Evolutionary conservation across 2,329 filamentous ascomycete genomes (phyloP).

Genomic region (Colletotrichum chrysophilum): DNA sequence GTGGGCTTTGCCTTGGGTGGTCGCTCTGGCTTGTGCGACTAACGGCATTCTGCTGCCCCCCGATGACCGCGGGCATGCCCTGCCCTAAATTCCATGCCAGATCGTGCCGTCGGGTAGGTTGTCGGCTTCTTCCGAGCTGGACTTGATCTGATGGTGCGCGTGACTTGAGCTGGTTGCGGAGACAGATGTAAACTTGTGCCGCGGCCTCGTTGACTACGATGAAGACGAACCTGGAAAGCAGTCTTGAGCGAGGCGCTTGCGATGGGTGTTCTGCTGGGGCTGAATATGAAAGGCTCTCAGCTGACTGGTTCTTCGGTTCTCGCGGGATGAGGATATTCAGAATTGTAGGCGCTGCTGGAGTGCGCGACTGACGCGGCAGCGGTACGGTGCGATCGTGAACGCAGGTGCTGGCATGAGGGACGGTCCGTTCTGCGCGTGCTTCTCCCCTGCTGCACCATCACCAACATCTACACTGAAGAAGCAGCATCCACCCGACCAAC

Average conservation of each 20-base stretch:
- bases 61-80: neutral
- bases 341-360: neutral
- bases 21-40: neutral
- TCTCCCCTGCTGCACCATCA: neutral
- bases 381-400: neutral
- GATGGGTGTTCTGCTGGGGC: neutral
- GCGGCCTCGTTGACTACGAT: neutral
- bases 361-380: neutral
- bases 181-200: neutral
- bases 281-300: neutral
- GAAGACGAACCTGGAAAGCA: neutral
- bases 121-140: neutral
- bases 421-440: neutral
- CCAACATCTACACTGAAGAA: neutral
- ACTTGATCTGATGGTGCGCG: neutral
- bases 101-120: neutral
- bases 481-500: neutral
- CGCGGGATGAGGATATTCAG: neutral
- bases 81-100: neutral
- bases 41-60: neutral
- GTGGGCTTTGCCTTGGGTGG: neutral
- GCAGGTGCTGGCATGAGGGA: neutral
- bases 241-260: neutral
- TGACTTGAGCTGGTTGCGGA: neutral
- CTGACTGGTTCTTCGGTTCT: neutral